Evolutionary conservation across 495 filamentous ascomycete species (phyloP).

Genomic region (Talaromyces borbonicus): DNA sequence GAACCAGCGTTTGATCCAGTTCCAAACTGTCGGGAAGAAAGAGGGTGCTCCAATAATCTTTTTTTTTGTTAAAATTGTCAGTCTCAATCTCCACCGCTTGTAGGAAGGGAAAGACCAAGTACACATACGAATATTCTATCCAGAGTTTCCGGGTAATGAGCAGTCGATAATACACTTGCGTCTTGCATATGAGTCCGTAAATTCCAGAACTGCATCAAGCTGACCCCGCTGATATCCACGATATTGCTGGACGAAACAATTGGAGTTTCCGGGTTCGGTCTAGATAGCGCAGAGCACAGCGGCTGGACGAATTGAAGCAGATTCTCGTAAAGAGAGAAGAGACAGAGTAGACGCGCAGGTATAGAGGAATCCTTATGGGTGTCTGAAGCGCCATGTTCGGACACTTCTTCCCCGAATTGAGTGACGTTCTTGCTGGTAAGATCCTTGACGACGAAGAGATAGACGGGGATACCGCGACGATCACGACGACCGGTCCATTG

Average conservation of each 20-base stretch:
- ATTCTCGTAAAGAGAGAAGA: conserved; percentile 86
- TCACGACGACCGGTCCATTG: conserved; percentile 88
- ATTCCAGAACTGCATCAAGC: conserved; percentile 89
- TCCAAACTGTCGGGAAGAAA: conserved; percentile 91
- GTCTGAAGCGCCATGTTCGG: conserved; percentile 47
- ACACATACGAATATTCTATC: conserved; percentile 69
- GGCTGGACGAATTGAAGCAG: conserved; percentile 80
- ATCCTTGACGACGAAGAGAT: conserved; percentile 76
- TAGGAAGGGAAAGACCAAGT: background rate
- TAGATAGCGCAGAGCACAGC: conserved; percentile 61
- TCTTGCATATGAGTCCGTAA: conserved; percentile 87
- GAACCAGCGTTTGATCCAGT: conserved; percentile 94
- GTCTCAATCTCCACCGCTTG: background rate
- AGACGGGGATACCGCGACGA: conserved; percentile 79
- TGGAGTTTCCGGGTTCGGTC: conserved; percentile 62
- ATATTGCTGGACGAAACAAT: conserved; percentile 85
- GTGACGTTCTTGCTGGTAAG: conserved; percentile 70
- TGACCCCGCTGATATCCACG: conserved; percentile 75
- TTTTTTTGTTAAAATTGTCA: conserved; percentile 9
- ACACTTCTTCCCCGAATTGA: conserved; percentile 52
- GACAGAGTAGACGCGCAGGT: conserved; percentile 60
- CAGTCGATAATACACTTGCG: conserved; percentile 73
- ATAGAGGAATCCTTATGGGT: conserved; percentile 40
- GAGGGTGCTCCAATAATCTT: conserved; percentile 79
- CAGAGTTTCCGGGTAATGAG: conserved; percentile 85